Conservation (phyloP, 768 basidiomycete genomes). For the Cystofilobasidium capitatum region DNA sequence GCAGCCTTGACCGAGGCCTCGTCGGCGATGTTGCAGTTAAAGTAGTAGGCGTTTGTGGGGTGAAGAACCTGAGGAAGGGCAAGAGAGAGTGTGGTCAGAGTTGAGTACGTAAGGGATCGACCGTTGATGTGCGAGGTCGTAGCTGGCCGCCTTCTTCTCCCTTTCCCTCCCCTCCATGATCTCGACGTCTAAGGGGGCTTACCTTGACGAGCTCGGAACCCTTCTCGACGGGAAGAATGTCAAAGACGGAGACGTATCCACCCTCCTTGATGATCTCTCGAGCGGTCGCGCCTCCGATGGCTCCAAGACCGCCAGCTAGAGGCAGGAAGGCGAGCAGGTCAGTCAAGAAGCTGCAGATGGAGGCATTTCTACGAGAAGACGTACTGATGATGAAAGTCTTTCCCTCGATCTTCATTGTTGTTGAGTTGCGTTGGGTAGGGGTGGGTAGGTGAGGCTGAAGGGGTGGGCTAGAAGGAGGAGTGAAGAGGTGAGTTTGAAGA, state of each 20-base stretch:
- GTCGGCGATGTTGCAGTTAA: conserved; percentile 33
- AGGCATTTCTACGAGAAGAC: too few species aligned
- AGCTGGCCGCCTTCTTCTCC: too few species aligned
- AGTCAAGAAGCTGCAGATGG: too few species aligned
- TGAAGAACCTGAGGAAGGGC: too few species aligned
- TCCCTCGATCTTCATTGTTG: background rate
- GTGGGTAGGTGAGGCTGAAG: background rate
- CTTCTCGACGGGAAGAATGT: conserved; percentile 32
- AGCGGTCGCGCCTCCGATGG: conserved; percentile 33
- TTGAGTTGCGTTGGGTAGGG: too few species aligned
- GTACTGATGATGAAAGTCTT: conserved; percentile 6
- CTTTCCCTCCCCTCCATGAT: too few species aligned
- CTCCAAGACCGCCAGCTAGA: conserved; percentile 34
- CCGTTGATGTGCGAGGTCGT: too few species aligned
- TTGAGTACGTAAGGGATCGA: too few species aligned
- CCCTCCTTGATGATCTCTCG: conserved; percentile 27
- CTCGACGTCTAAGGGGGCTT: too few species aligned
- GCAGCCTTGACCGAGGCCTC: conserved; percentile 30
- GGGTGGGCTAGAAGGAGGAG: background rate
- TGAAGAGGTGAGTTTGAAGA: too few species aligned
- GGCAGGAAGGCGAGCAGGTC: too few species aligned
- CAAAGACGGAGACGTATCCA: conserved; percentile 33
- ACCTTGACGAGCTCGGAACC: conserved; percentile 29
- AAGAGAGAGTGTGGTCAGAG: too few species aligned
- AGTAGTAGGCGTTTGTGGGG: conserved; percentile 30